These are phyloP conservation scores for Trypanosomatidae sp. DNA, from an alignment of 208 protist genomes.

Conservation along the genomic window DNA sequence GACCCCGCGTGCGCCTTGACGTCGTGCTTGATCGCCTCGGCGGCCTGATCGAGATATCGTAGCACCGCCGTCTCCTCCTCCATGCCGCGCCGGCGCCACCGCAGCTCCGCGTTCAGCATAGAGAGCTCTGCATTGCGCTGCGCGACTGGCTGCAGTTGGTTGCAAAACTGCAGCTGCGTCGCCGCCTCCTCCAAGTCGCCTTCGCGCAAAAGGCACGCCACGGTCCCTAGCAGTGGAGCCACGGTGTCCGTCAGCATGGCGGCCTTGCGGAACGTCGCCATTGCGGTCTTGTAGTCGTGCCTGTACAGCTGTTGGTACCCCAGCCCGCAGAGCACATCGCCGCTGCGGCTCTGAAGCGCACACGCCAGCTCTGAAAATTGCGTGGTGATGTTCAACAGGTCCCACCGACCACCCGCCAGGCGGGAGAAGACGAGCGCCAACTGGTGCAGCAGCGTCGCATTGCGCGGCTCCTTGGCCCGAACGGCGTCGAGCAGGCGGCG, in stretches of 20 bases:
- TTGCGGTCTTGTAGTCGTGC: slow-evolving; percentile 75
- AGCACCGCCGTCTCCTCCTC: slow-evolving; percentile 68
- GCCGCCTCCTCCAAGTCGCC: slow-evolving; percentile 77
- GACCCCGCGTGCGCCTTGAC: slow-evolving; percentile 25
- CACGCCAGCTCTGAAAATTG: slow-evolving; percentile 72
- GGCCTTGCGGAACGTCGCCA: slow-evolving; percentile 74
- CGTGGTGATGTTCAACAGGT: slow-evolving; percentile 64
- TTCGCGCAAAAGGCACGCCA: slow-evolving; percentile 63
- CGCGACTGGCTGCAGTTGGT: slow-evolving; percentile 80
- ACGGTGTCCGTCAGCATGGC: slow-evolving; percentile 76
- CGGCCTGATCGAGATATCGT: slow-evolving; percentile 69
- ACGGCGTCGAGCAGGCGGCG: slow-evolving; percentile 61
- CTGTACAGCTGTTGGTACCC: slow-evolving; percentile 76
- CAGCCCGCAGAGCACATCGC: slow-evolving; percentile 83
- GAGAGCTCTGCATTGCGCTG: slow-evolving; percentile 81
- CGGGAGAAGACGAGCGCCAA: slow-evolving; percentile 77
- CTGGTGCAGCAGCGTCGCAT: slow-evolving; percentile 67
- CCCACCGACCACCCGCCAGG: slow-evolving; percentile 36
- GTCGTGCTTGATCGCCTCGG: slow-evolving; percentile 72
- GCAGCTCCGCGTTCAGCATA: slow-evolving; percentile 78
- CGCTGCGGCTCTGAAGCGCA: slow-evolving; percentile 49
- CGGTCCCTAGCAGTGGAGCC: slow-evolving; percentile 69
- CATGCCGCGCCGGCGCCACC: slow-evolving; percentile 66
- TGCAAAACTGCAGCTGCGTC: slow-evolving; percentile 86
- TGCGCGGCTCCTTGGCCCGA: slow-evolving; percentile 74